phyloP scores from a whole-genome alignment of 495 filamentous ascomycete species.

The Podospora bellae-mahoneyi region DNA sequence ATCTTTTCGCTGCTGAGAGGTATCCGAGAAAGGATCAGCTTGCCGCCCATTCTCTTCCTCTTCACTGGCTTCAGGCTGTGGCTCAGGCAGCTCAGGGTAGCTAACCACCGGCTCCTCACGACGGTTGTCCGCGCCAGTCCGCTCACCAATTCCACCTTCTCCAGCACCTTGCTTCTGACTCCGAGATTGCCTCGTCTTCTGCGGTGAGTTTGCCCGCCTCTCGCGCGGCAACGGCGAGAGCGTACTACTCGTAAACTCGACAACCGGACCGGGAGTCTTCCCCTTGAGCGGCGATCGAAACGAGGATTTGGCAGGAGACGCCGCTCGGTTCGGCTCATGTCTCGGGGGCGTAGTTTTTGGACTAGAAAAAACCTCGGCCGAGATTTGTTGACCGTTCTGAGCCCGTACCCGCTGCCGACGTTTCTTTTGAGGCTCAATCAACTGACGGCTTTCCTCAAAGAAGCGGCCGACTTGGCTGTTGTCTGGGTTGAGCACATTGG shows the following conservation, averaged over 20 bases:
- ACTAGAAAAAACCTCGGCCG: background rate
- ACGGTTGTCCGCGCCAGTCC: background rate
- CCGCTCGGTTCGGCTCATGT: conserved; percentile 29
- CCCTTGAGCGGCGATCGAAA: conserved; percentile 51
- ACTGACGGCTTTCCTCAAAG: background rate
- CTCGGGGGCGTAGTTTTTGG: conserved; percentile 8
- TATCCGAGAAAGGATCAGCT: background rate
- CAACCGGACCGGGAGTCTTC: conserved; percentile 46
- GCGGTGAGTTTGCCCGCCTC: conserved; percentile 16
- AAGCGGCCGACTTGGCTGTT: conserved; percentile 22
- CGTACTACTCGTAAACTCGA: conserved; percentile 44
- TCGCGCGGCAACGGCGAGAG: conserved; percentile 37
- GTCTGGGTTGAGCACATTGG: conserved; percentile 15
- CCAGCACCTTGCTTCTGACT: background rate
- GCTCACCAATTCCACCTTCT: background rate
- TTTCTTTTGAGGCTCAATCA: background rate
- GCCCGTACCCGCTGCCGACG: background rate
- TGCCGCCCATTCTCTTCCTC: background rate
- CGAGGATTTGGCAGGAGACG: conserved; percentile 50
- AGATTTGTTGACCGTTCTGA: background rate
- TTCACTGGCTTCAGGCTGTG: background rate
- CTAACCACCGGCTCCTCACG: conserved; percentile 18
- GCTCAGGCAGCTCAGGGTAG: background rate
- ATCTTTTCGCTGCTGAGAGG: background rate
- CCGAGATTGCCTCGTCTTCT: background rate